Conservation (phyloP, 768 basidiomycete genomes). For the Tricholoma furcatifolium region DNA sequence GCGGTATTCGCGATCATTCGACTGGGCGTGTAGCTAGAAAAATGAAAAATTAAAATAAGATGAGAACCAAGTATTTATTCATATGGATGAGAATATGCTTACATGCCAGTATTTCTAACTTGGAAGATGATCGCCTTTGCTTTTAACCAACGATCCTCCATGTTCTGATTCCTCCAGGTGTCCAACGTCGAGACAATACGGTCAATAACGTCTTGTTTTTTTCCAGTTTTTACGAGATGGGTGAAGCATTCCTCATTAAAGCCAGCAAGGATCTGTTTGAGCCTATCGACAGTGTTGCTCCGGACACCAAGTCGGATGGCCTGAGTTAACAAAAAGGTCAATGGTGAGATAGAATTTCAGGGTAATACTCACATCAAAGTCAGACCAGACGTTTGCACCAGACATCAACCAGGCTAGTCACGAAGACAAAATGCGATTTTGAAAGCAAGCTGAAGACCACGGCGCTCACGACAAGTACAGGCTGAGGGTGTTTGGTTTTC, state of each 20-base stretch:
- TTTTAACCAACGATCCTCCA: slow-evolving; percentile 65
- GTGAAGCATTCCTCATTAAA: slow-evolving; percentile 78
- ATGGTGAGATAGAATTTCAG: slow-evolving; percentile 13
- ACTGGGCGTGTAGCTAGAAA: slow-evolving; percentile 18
- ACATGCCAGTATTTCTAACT: slow-evolving; percentile 67
- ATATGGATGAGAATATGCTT: slow-evolving; percentile 31
- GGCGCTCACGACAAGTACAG: neutral
- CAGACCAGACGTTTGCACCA: slow-evolving; percentile 58
- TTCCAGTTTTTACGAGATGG: slow-evolving; percentile 71
- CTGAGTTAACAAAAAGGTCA: slow-evolving; percentile 33
- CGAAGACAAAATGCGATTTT: neutral
- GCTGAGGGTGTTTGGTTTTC: slow-evolving; percentile 11
- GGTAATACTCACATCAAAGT: slow-evolving; percentile 62
- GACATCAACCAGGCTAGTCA: slow-evolving; percentile 46
- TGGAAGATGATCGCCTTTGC: slow-evolving; percentile 67
- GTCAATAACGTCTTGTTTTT: slow-evolving; percentile 87
- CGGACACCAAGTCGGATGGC: slow-evolving; percentile 67
- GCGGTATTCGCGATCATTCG: slow-evolving; percentile 16
- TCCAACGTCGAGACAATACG: slow-evolving; percentile 63
- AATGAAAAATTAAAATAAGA: neutral
- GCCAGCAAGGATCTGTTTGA: slow-evolving; percentile 77
- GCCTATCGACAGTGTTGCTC: slow-evolving; percentile 80
- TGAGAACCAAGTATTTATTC: neutral
- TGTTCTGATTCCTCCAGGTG: slow-evolving; percentile 53
- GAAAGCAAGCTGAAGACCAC: neutral